Percentiles rank a stretch among this genome's conserved stretches.
These are phyloP conservation scores for Pythium aphanidermatum DNA, from an alignment of 352 stramenopile genomes.

Conservation along the genomic window DNA sequence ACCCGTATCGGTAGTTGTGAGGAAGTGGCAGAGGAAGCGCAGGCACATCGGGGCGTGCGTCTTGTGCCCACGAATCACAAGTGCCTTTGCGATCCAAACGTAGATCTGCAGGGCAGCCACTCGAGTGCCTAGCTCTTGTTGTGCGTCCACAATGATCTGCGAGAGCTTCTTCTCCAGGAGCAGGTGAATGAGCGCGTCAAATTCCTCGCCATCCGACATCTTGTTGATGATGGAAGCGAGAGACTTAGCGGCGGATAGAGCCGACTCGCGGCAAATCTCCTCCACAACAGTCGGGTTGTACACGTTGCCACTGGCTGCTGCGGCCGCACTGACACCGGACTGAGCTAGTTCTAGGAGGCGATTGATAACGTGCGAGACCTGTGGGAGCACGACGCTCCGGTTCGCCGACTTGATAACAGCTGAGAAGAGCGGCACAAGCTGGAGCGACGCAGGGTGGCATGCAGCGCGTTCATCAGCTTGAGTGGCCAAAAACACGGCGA, in stretches of 20 bases:
- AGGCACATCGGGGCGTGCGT: conserved; percentile 61
- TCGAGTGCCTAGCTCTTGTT: conserved; percentile 33
- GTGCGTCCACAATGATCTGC: conserved; percentile 38
- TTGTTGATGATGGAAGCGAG: conserved; percentile 86
- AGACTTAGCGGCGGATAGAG: conserved; percentile 62
- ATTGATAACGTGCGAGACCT: conserved; percentile 69
- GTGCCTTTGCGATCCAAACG: conserved; percentile 75
- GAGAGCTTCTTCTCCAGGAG: conserved; percentile 65
- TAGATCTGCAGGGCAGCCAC: conserved; percentile 77
- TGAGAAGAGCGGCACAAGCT: conserved; percentile 70
- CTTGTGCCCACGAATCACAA: conserved; percentile 74
- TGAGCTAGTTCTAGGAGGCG: conserved; percentile 73
- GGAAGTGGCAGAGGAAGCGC: conserved; percentile 63
- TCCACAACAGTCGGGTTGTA: conserved; percentile 25
- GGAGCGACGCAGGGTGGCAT: conserved; percentile 34
- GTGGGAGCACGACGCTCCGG: conserved; percentile 43
- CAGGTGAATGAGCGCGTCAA: conserved; percentile 66
- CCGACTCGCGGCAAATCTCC: conserved; percentile 39
- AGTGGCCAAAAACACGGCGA: conserved; percentile 52
- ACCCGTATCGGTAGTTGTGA: conserved; percentile 22
- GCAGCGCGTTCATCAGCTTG: conserved; percentile 21
- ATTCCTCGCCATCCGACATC: conserved; percentile 74
- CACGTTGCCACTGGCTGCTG: neutral
- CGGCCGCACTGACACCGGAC: conserved; percentile 11
- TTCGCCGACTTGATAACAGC: conserved; percentile 75